These are phyloP conservation scores for Suillus subalutaceus DNA, from an alignment of 768 basidiomycete genomes.

Conservation along the genomic window DNA sequence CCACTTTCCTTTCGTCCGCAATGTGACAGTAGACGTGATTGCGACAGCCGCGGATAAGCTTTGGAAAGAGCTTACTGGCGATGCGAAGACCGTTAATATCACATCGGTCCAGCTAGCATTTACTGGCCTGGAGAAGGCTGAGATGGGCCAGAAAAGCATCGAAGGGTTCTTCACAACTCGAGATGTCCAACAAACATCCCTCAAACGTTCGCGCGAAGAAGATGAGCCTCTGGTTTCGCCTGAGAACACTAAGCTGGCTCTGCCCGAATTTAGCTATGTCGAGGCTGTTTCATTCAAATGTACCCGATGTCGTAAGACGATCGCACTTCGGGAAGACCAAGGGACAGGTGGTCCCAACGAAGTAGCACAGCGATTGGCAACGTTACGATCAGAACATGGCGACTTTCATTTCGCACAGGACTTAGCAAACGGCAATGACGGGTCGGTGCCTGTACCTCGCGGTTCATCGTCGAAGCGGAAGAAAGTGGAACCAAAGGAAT, in stretches of 20 bases:
- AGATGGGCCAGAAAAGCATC: constrained; percentile 83
- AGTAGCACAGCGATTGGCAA: constrained; percentile 39
- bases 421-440: constrained; percentile 50
- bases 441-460: constrained; percentile 9
- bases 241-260: neutral
- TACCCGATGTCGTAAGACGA: constrained; percentile 54
- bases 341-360: constrained; percentile 27
- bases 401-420: constrained; percentile 92
- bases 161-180: constrained; percentile 76
- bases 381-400: constrained; percentile 69
- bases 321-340: constrained; percentile 36
- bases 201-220: constrained; percentile 45
- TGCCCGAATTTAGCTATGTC: neutral
- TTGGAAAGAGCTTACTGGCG: constrained; percentile 85
- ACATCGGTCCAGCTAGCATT: constrained; percentile 76
- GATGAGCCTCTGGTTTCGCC: constrained; percentile 17
- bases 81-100: constrained; percentile 57
- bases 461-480: constrained; percentile 20
- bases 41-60: constrained; percentile 76
- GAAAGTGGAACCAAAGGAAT: constrained; percentile 40
- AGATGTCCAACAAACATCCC: constrained; percentile 21
- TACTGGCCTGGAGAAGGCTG: constrained; percentile 72
- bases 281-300: constrained; percentile 53
- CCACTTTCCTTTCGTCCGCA: constrained; percentile 79
- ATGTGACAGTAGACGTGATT: constrained; percentile 77